These are phyloP conservation scores for Sherardia arvensis DNA, from an alignment of 257 asterid species.

Conservation along the genomic window DNA sequence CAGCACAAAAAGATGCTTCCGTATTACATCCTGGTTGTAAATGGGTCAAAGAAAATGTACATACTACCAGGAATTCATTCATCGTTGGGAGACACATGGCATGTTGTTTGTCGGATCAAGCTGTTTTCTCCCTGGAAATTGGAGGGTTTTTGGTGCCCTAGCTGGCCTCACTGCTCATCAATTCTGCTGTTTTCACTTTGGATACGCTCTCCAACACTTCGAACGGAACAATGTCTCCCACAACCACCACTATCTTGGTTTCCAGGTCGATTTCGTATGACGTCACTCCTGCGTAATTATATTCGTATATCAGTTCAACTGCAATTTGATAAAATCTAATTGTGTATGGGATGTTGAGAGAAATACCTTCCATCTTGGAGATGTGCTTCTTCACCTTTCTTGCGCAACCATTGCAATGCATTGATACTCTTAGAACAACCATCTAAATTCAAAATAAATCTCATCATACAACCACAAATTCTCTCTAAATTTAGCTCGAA, in stretches of 20 bases:
- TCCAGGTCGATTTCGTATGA: conserved; percentile 72
- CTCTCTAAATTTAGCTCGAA: too few species aligned
- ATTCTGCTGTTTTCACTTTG: conserved; percentile 59
- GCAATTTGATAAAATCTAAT: neutral
- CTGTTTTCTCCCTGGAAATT: neutral
- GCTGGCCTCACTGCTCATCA: conserved; percentile 29
- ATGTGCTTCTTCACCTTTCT: conserved; percentile 68
- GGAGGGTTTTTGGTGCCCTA: neutral
- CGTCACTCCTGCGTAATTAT: conserved; percentile 50
- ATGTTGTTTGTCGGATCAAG: neutral
- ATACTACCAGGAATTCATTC: too few species aligned
- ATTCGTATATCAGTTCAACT: too few species aligned
- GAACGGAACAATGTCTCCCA: conserved; percentile 68
- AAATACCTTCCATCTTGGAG: conserved; percentile 41
- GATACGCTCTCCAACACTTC: conserved; percentile 85
- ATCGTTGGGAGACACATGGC: neutral
- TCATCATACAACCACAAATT: neutral
- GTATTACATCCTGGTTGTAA: neutral
- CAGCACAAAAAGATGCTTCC: neutral
- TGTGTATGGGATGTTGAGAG: neutral
- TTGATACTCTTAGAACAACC: conserved; percentile 35
- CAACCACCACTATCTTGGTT: conserved; percentile 73
- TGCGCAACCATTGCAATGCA: conserved; percentile 80
- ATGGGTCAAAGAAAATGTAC: neutral
- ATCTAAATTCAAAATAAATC: neutral